phyloP scores from a whole-genome alignment of 2,329 filamentous ascomycete genomes.

The Arthrobotrys musiformis region DNA sequence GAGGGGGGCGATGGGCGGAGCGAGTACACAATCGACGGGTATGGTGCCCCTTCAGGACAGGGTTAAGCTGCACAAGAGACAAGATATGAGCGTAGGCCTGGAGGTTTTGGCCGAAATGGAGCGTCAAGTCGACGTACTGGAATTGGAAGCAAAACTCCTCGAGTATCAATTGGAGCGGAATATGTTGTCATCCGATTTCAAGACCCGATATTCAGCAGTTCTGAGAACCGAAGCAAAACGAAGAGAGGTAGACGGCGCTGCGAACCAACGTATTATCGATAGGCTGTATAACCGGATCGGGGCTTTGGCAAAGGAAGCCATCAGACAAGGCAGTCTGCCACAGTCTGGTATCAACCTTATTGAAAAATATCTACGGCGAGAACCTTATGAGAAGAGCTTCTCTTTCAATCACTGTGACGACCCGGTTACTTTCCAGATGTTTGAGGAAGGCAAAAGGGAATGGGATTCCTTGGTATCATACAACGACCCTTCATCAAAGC shows the following conservation, averaged over 20 bases:
- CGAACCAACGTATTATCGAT: not conserved
- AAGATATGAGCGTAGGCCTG: too few relatives aligned
- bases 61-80: too few relatives aligned
- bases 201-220: not conserved
- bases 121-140: too few relatives aligned
- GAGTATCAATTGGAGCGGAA: too few relatives aligned
- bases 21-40: too few relatives aligned
- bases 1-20: too few relatives aligned
- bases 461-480: not conserved
- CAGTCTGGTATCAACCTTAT: not conserved
- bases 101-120: too few relatives aligned
- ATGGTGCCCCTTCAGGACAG: too few relatives aligned
- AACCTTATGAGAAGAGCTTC: not conserved
- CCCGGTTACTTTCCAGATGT: not conserved
- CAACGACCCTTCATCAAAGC: too few relatives aligned
- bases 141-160: not conserved
- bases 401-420: not conserved
- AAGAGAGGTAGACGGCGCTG: not conserved
- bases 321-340: not conserved
- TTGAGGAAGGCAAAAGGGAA: not conserved
- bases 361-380: not conserved
- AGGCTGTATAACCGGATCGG: not conserved
- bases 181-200: not conserved
- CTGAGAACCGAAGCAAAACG: not conserved
- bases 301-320: not conserved